Evolutionary conservation across 768 basidiomycete species (phyloP), one percentile per base, ranked within the genome.

Genomic region (Inosperma sp.): DNA sequence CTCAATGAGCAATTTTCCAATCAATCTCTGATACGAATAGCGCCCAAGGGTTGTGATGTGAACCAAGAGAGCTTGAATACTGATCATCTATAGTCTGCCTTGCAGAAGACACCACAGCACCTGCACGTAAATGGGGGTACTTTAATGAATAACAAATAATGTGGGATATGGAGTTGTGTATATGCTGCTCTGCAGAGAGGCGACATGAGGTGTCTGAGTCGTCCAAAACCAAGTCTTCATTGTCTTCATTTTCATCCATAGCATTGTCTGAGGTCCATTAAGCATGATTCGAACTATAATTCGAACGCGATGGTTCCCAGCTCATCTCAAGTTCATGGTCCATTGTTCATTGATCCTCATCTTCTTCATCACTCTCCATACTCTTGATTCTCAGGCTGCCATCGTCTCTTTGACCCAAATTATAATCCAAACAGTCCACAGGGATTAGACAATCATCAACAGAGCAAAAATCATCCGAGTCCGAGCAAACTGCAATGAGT

Each of bases 1-100:
- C 65, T 63, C 68, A 68, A 12, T 44, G 36, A 0, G 63, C 67
- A 29, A 69, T 8, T 16, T 65, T 59, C 65, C 63, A 70, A 27
- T 69, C 65, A 2, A 65, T 42, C n/a, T 56, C 5, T 4, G 62
- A 65, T 0, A 21, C 4, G 45, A 70, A 69, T 1, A 63, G 68
- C 2, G 62, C 57, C 29, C 36, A 51, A 13, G 49, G 16, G 17
- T 51, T 51, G 41, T 10, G 8, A 9, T 17, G 22, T 31, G 29
- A 31, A 31, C 29, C 46, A 31, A 48, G 31, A 5, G 46, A 30
- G 31, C 31, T 21, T 48, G 30, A 23, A 34, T 48, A 48, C 22
- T 22, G 5, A 10, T 31, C 22, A 34, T 48, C 46, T 10, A 14
- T 31, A 16, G 46, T 8, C 10, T 49, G 45, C 8, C 31, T 17